These are phyloP conservation scores for Mollisiaceae sp. DNA, from an alignment of 2,329 filamentous ascomycete species.

Conservation along the genomic window DNA sequence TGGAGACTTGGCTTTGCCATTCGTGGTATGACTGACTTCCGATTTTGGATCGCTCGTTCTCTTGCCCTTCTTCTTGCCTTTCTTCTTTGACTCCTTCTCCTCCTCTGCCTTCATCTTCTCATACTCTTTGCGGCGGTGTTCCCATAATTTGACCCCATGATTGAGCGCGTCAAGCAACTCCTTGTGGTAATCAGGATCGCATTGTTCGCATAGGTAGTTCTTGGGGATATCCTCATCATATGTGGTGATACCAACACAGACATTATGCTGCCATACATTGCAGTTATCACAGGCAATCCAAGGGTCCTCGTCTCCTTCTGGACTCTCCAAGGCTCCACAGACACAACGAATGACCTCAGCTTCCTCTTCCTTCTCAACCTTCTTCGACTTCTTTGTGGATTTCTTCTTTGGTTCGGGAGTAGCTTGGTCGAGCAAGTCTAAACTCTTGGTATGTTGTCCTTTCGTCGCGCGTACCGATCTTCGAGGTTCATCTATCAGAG, in stretches of 20 bases:
- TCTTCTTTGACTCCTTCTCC: conserved; percentile 52
- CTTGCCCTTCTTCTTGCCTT: conserved; percentile 66
- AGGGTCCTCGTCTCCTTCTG: conserved; percentile 83
- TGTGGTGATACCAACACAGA: conserved; percentile 85
- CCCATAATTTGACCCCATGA: conserved; percentile 86
- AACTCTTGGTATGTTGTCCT: conserved; percentile 89
- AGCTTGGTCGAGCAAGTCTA: conserved; percentile 73
- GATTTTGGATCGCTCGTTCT: conserved; percentile 65
- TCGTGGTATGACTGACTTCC: conserved; percentile 50
- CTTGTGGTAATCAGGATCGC: conserved; percentile 78
- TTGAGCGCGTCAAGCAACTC: conserved; percentile 79
- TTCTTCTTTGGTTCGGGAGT: conserved; percentile 56
- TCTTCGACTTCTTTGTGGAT: conserved; percentile 57
- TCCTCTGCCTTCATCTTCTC: conserved; percentile 63
- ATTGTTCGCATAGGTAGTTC: conserved; percentile 92
- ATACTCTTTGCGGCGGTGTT: conserved; percentile 65
- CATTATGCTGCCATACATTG: conserved; percentile 95
- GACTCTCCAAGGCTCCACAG: conserved; percentile 84
- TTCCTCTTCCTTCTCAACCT: conserved; percentile 51
- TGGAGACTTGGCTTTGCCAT: conserved; percentile 40
- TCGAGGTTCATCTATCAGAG: conserved; percentile 75
- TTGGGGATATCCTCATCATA: conserved; percentile 78
- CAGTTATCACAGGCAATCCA: conserved; percentile 98
- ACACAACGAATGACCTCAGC: conserved; percentile 84
- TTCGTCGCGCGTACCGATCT: conserved; percentile 96